Base-by-base conservation (phyloP, 106 monocot species). In the Dioscorea dumetorum region DNA sequence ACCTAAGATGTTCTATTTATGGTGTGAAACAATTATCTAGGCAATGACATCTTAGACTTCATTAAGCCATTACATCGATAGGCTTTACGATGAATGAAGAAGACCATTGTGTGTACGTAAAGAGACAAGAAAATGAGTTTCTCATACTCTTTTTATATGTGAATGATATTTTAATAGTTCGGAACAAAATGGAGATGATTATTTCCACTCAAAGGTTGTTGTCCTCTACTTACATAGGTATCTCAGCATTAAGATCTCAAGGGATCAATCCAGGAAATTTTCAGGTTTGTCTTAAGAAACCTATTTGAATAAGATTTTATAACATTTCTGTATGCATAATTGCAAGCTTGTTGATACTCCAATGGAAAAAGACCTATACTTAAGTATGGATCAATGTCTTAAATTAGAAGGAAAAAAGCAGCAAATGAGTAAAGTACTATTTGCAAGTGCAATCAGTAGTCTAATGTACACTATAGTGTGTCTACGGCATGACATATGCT, bases 61-160 rank as follows among this genome's bases (percentile, higher is more conserved):
- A 49, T 66, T 14, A 13, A 50, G 12, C 50, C 12, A 50, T 49
- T 3, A 8, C 22, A 13, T 20, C 4, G 10, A 4, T 16, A 8
- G 49, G 48, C 4, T 66, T 66, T 66, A 50, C 1, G 21, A 66
- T 50, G 22, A 51, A 23, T n/a, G 50, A 66, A 50, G 28, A 66
- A 50, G 66, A 66, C 20, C 66, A 66, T n/a, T 66, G 22, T 13
- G 20, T 50, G 3, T 66, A 20, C 50, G 12, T 50, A 5, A 66
- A 23, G 23, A 13, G 13, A 9, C 50, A 8, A 22, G 10, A 13
- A 12, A 11, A 51, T 66, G 50, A 4, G 12, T 66, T 49, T 20
- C 14, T 66, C 50, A 66, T 24, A 50, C 23, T 50, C 16, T 66
- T 10, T 50, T 66, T 11, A 49, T 24, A 28, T 28, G 28, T 28